Evolutionary conservation across 1,139 yeast species (phyloP).

Genomic region (Taiozyma sp.): DNA sequence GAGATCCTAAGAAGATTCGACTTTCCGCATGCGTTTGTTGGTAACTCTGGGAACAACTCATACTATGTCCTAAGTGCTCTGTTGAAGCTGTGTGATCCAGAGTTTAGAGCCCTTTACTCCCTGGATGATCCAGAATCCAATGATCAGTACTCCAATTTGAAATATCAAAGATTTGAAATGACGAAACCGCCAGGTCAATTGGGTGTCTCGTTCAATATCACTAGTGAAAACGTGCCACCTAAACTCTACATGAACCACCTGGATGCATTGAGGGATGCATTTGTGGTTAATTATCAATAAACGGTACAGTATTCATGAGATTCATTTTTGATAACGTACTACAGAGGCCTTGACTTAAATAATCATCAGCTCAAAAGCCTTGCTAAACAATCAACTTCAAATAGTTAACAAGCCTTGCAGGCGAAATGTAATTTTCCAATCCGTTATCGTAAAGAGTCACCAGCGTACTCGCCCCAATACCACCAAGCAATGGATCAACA

Average conservation of each 20-base stretch:
- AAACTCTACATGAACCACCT: neutral
- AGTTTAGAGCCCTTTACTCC: neutral
- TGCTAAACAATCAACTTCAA: neutral
- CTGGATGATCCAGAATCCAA: neutral
- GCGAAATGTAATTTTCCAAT: slow-evolving; percentile 1
- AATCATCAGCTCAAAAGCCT: too few relatives aligned
- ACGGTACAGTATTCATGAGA: neutral
- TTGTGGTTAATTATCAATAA: neutral
- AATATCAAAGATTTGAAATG: neutral
- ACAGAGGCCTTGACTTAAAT: neutral
- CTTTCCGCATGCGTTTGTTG: slow-evolving; percentile 52
- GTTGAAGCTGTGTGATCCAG: neutral
- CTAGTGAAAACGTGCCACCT: neutral
- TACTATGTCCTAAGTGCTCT: slow-evolving; percentile 46
- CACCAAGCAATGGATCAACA: slow-evolving; percentile 3
- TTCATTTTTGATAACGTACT: neutral
- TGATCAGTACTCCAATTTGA: neutral
- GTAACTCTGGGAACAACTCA: slow-evolving; percentile 78
- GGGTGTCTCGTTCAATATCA: neutral
- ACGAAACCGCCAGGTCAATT: neutral
- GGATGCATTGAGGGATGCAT: neutral
- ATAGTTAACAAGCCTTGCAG: slow-evolving; percentile 1
- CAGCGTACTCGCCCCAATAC: slow-evolving; percentile 4
- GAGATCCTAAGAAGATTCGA: too few relatives aligned
- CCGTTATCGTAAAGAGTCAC: neutral